Conservation (phyloP, 2,329 filamentous ascomycete species). For the Sporothrix pseudoabietina region DNA sequence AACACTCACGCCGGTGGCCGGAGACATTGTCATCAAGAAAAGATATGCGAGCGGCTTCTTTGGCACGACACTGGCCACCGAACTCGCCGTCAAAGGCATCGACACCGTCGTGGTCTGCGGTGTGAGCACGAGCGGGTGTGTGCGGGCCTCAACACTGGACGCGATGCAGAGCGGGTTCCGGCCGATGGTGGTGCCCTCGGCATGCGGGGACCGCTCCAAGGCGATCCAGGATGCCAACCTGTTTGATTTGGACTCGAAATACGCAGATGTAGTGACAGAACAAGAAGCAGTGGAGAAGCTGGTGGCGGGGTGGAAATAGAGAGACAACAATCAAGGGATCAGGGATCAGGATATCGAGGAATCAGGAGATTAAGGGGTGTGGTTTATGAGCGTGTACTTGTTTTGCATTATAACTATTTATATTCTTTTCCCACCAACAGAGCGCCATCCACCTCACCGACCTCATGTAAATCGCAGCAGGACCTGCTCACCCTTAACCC, state of each 20-base stretch:
- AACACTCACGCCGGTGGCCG: slow-evolving; percentile 43
- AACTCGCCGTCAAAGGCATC: slow-evolving; percentile 39
- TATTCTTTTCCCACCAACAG: too few relatives aligned
- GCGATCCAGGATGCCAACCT: slow-evolving; percentile 50
- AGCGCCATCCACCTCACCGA: too few relatives aligned
- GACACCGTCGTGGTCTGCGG: slow-evolving; percentile 51
- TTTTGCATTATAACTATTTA: too few relatives aligned
- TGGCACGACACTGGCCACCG: slow-evolving; percentile 48
- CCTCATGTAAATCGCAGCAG: slow-evolving; percentile 5
- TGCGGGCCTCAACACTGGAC: slow-evolving; percentile 49
- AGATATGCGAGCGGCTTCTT: slow-evolving; percentile 52
- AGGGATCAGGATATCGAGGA: too few relatives aligned
- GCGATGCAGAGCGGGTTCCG: slow-evolving; percentile 50
- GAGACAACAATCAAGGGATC: too few relatives aligned
- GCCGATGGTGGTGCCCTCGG: slow-evolving; percentile 51
- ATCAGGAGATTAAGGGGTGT: too few relatives aligned
- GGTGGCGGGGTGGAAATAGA: neutral
- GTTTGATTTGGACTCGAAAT: slow-evolving; percentile 41
- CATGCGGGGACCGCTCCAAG: slow-evolving; percentile 50
- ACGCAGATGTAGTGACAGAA: slow-evolving; percentile 20
- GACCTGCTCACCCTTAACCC: slow-evolving; percentile 27
- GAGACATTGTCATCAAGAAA: slow-evolving; percentile 47
- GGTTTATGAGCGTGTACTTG: too few relatives aligned
- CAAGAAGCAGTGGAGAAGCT: slow-evolving; percentile 5
- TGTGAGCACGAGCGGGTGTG: slow-evolving; percentile 52